phyloP scores from a whole-genome alignment of 2,329 filamentous ascomycete species.

The Scedosporium apiospermum region DNA sequence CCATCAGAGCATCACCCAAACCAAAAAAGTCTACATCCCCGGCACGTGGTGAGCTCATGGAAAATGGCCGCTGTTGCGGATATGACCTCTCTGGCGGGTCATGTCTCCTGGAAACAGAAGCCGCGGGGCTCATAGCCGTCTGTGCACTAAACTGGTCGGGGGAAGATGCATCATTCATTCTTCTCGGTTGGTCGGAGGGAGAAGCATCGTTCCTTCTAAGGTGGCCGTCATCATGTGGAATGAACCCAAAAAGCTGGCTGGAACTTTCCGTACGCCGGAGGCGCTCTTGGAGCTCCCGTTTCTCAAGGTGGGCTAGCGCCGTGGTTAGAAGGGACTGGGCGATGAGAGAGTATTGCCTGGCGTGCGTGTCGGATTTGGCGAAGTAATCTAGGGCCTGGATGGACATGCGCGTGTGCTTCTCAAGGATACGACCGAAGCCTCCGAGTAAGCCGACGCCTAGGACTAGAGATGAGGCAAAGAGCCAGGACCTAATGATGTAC shows the following conservation, averaged over 20 bases:
- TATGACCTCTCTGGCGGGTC: slow-evolving; percentile 11
- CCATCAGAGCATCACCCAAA: slow-evolving; percentile 25
- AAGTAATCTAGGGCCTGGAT: slow-evolving; percentile 40
- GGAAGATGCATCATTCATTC: too few relatives aligned
- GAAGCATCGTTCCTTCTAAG: not conserved
- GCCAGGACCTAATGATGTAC: slow-evolving; percentile 32
- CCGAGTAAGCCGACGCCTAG: slow-evolving; percentile 41
- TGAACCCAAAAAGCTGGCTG: slow-evolving; percentile 40
- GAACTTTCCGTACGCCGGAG: slow-evolving; percentile 38
- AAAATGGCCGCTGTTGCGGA: slow-evolving; percentile 13
- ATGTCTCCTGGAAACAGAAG: not conserved
- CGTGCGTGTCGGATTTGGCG: slow-evolving; percentile 38
- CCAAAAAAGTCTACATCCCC: slow-evolving; percentile 18
- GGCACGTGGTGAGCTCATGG: too few relatives aligned
- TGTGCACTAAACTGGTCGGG: too few relatives aligned
- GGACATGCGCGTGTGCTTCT: slow-evolving; percentile 37
- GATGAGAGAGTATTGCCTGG: slow-evolving; percentile 42
- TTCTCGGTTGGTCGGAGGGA: too few relatives aligned
- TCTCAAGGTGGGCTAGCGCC: slow-evolving; percentile 36
- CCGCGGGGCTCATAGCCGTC: too few relatives aligned
- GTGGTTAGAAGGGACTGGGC: slow-evolving; percentile 38
- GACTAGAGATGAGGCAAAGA: slow-evolving; percentile 43
- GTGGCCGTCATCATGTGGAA: slow-evolving; percentile 21
- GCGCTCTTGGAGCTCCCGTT: slow-evolving; percentile 35
- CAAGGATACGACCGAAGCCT: slow-evolving; percentile 41